phyloP scores from a whole-genome alignment of 2,329 filamentous ascomycete species.

The Aspergillus brunneoviolaceus region DNA sequence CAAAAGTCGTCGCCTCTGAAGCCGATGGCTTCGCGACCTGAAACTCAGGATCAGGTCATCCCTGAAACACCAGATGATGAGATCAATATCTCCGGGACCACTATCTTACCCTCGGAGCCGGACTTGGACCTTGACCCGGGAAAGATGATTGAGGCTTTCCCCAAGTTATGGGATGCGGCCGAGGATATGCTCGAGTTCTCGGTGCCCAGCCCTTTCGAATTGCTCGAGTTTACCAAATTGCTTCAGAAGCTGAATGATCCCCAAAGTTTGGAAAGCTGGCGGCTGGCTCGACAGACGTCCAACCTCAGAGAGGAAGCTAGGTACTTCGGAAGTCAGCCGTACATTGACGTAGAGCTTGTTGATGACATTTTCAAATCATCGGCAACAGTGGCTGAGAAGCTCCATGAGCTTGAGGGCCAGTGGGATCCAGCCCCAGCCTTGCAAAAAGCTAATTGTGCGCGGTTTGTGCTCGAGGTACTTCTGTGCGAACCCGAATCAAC shows the following conservation, averaged over 20 bases:
- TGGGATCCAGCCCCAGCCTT: constrained; percentile 42
- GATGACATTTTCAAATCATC: constrained; percentile 29
- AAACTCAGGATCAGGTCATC: constrained; percentile 13
- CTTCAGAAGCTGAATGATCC: constrained; percentile 33
- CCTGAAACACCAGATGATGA: constrained; percentile 31
- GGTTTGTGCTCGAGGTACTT: constrained; percentile 42
- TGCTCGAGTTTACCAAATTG: constrained; percentile 27
- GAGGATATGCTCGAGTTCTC: constrained; percentile 39
- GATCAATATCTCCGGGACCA: constrained; percentile 37
- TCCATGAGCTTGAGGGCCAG: constrained; percentile 12
- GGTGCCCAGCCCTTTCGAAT: constrained; percentile 28
- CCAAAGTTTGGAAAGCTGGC: constrained; percentile 28
- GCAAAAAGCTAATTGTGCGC: constrained; percentile 45
- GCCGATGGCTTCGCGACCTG: constrained; percentile 7
- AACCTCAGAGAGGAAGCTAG: constrained; percentile 28
- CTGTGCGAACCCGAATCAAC: constrained; percentile 27
- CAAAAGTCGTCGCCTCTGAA: constrained; percentile 10
- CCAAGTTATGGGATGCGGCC: constrained; percentile 37
- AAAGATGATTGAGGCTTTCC: constrained; percentile 41
- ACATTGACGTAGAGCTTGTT: constrained; percentile 37
- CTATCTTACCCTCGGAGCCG: constrained; percentile 31
- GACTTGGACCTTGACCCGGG: constrained; percentile 34
- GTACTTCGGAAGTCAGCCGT: constrained; percentile 31
- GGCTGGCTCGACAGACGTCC: constrained; percentile 23
- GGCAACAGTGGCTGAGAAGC: constrained; percentile 17